These are phyloP conservation scores for Fusarium transvaalense DNA, from an alignment of 2,329 filamentous ascomycete species.

Conservation along the genomic window DNA sequence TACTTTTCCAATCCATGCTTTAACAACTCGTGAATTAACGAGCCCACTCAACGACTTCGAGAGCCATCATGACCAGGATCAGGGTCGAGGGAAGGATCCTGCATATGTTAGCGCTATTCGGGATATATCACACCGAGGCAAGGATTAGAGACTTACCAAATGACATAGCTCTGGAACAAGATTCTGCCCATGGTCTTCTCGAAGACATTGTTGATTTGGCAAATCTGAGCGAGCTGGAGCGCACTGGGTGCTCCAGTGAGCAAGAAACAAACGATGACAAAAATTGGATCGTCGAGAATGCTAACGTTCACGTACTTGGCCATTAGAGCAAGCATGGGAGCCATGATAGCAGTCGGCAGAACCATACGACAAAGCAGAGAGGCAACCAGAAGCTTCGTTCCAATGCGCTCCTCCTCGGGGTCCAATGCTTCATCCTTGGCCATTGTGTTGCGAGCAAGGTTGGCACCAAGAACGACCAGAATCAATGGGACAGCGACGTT, in stretches of 20 bases:
- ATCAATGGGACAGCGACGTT: slow-evolving; percentile 95
- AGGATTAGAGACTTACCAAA: slow-evolving; percentile 75
- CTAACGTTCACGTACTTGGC: slow-evolving; percentile 93
- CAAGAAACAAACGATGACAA: slow-evolving; percentile 97
- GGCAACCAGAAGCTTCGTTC: slow-evolving; percentile 84
- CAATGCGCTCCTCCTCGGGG: slow-evolving; percentile 76
- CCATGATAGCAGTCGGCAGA: slow-evolving; percentile 91
- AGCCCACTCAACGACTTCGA: slow-evolving; percentile 95
- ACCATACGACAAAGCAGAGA: slow-evolving; percentile 92
- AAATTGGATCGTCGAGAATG: slow-evolving; percentile 97
- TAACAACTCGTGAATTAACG: slow-evolving; percentile 35
- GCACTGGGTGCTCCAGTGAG: slow-evolving; percentile 94
- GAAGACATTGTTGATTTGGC: slow-evolving; percentile 97
- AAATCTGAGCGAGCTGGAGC: slow-evolving; percentile 95
- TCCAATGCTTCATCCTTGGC: slow-evolving; percentile 73
- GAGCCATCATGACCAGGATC: slow-evolving; percentile 86
- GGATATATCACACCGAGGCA: slow-evolving; percentile 10
- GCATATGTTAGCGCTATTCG: slow-evolving; percentile 47
- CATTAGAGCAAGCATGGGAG: slow-evolving; percentile 84
- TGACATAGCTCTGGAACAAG: slow-evolving; percentile 88
- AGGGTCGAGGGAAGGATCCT: slow-evolving; percentile 96
- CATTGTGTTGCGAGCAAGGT: slow-evolving; percentile 91
- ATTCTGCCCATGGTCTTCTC: slow-evolving; percentile 94
- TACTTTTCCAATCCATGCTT: slow-evolving; percentile 1
- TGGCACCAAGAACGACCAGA: slow-evolving; percentile 93